phyloP scores from a whole-genome alignment of 441 rosid genomes.

The Populus hybrid region DNA sequence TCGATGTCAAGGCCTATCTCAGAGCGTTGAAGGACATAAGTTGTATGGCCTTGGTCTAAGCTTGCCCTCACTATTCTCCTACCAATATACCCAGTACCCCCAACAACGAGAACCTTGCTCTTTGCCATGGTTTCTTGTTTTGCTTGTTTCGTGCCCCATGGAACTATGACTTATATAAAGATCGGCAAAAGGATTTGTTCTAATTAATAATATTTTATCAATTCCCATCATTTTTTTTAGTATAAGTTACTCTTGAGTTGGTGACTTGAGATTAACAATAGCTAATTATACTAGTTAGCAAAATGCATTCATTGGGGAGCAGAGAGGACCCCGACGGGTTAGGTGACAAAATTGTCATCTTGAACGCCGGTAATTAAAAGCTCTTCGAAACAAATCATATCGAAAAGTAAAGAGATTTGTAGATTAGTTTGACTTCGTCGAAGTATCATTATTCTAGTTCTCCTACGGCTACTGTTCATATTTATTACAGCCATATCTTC shows the following conservation, averaged over 20 bases:
- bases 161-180: not conserved
- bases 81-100: slow-evolving; percentile 79
- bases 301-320: no score
- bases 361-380: not conserved
- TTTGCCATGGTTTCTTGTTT: slow-evolving; percentile 18
- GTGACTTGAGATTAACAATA: no score
- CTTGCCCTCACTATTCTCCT: slow-evolving; percentile 71
- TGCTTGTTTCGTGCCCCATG: not conserved
- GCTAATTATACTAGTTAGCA: no score
- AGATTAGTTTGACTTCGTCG: not conserved
- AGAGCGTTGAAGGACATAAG: slow-evolving; percentile 62
- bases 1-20: slow-evolving; percentile 75
- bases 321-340: no score
- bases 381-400: not conserved
- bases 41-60: slow-evolving; percentile 55
- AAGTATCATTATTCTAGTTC: not conserved
- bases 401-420: not conserved
- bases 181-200: not conserved
- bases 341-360: no score
- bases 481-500: no score
- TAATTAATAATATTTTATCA: no score
- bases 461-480: not conserved
- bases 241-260: no score
- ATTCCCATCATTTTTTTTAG: not conserved
- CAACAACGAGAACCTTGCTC: slow-evolving; percentile 65